phyloP scores from a whole-genome alignment of 2,329 filamentous ascomycete species.

The Aspergillus aculeatinus region DNA sequence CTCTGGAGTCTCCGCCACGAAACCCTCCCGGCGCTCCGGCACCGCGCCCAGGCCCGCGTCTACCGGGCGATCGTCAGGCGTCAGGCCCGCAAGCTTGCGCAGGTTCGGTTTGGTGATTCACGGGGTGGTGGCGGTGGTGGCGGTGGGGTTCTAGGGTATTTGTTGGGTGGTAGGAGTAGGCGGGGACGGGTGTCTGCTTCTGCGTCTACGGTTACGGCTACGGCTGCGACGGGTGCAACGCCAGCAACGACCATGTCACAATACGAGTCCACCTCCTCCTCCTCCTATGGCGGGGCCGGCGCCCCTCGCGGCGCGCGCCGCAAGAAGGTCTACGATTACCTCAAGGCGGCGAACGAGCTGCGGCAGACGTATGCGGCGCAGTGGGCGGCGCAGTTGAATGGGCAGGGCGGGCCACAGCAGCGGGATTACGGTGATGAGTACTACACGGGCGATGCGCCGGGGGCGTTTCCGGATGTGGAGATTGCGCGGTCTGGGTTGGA shows the following conservation, averaged over 20 bases:
- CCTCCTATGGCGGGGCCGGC: constrained; percentile 24
- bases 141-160: constrained; percentile 25
- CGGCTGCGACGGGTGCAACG: constrained; percentile 9
- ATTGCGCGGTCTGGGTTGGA: constrained; percentile 77
- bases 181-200: constrained; percentile 15
- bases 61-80: constrained; percentile 70
- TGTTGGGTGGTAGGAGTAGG: constrained; percentile 24
- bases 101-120: constrained; percentile 31
- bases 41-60: constrained; percentile 70
- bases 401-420: constrained; percentile 9
- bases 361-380: constrained; percentile 65
- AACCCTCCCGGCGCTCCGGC: constrained; percentile 68
- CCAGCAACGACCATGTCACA: constrained; percentile 26
- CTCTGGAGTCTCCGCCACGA: constrained; percentile 72
- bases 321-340: constrained; percentile 71
- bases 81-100: constrained; percentile 54
- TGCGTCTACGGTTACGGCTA: neutral
- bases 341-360: constrained; percentile 70
- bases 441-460: constrained; percentile 57
- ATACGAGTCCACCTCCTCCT: constrained; percentile 20
- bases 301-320: constrained; percentile 64
- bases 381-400: constrained; percentile 48
- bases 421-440: constrained; percentile 45
- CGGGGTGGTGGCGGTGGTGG: constrained; percentile 17
- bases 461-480: constrained; percentile 80